Conservation (phyloP, 208 protist species). For the Sergeia podlipaevii region DNA sequence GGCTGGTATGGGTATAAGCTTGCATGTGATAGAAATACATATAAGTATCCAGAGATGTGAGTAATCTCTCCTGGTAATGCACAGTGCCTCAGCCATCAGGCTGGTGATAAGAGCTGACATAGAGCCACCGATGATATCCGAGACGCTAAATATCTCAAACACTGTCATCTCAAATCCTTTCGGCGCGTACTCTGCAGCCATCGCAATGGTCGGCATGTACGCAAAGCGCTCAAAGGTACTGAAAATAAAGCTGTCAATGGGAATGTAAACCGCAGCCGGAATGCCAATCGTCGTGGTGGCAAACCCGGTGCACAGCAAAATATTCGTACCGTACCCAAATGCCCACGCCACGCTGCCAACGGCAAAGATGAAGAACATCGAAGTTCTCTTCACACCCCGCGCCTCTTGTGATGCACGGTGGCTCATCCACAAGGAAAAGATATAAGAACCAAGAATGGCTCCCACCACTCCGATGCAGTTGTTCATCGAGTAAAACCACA, state of each 20-base stretch:
- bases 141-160: constrained; percentile 46
- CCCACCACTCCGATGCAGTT: constrained; percentile 22
- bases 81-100: constrained; percentile 18
- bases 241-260: constrained; percentile 44
- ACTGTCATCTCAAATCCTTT: constrained; percentile 37
- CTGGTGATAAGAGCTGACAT: constrained; percentile 28
- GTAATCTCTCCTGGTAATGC: constrained; percentile 22
- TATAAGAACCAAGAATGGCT: constrained; percentile 32
- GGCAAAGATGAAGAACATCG: constrained; percentile 40
- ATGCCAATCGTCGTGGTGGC: constrained; percentile 24
- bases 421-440: constrained; percentile 39
- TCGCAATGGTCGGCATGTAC: constrained; percentile 45
- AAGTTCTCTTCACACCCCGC: constrained; percentile 13
- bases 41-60: constrained; percentile 21
- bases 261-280: constrained; percentile 19
- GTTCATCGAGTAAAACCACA: constrained; percentile 43
- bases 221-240: constrained; percentile 41
- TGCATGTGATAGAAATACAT: constrained; percentile 25
- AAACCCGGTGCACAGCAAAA: constrained; percentile 42
- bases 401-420: constrained; percentile 23
- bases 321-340: constrained; percentile 39
- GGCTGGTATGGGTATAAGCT: constrained; percentile 37
- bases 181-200: constrained; percentile 53
- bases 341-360: constrained; percentile 38
- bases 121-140: constrained; percentile 29